Evolutionary conservation across 129 eudicot species (phyloP), one percentile per base, ranked within the genome.

Genomic region (Tanacetum coccineum): DNA sequence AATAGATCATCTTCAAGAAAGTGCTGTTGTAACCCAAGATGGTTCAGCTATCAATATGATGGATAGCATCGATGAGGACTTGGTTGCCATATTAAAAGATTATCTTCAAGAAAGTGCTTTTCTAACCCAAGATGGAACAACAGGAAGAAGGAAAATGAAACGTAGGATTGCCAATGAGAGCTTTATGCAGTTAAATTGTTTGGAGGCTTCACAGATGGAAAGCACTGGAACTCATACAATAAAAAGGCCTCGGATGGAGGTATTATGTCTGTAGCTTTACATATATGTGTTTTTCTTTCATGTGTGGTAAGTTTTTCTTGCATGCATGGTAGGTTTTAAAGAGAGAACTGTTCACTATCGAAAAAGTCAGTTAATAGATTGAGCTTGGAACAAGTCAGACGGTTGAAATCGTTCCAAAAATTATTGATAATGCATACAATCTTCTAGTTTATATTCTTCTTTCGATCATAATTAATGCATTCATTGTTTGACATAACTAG

Each of bases 41-140:
- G 52, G 19, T 15, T 70, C 49, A 50, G 42, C 14, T 78, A 62
- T 79, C 5, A 79, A 66, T 32, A 68, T 63, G 68, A 62, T 79
- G 32, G 76, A 79, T 46, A 75, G 58, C 50, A 73, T 79, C 68
- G 83, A 76, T 63, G 75, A 73, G 40, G 68, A 79, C 66, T 61
- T 79, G 55, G 67, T 68, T 53, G 72, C 71, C 60, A 79, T 48
- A 54, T 53, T 79, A 45, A 68, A 73, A 26, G 54, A 20, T 9
- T 67, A 67, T 25, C 72, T 68, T 73, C 60, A 58, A 36, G 42
- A 36, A 36, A 36, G 42, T 36, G 9, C 9, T 58, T 56, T 11
- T 22, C 5, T 22, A 28, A 12, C 62, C 9, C 63, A 58, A 4
- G 19, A 58, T 58, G 52, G 19, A 25, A 74, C 49, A 50, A 50